phyloP scores from a whole-genome alignment of 768 basidiomycete species.

The Boletus rubescentipes region DNA sequence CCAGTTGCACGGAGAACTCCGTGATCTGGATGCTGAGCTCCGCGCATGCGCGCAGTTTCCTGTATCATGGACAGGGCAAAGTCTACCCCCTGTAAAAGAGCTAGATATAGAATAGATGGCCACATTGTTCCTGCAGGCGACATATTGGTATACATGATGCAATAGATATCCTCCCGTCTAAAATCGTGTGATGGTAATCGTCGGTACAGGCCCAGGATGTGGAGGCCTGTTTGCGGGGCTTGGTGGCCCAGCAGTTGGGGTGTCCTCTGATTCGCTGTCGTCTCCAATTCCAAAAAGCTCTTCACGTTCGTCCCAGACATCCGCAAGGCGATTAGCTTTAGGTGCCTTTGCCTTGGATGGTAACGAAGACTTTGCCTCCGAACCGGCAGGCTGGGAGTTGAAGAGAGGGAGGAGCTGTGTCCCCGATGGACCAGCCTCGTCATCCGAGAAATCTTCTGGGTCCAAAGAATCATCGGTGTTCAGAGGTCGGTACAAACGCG shows the following conservation, averaged over 20 bases:
- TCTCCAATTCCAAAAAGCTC: constrained; percentile 70
- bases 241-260: constrained; percentile 7
- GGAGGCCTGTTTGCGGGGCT: background rate
- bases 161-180: constrained; percentile 23
- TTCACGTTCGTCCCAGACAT: constrained; percentile 80
- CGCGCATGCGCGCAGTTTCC: constrained; percentile 11
- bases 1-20: constrained; percentile 43
- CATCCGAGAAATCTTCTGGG: constrained; percentile 44
- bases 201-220: constrained; percentile 21
- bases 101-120: constrained; percentile 14
- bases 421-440: constrained; percentile 43
- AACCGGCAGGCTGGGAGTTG: constrained; percentile 9
- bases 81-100: background rate
- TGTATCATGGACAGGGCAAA: constrained; percentile 3
- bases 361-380: constrained; percentile 19
- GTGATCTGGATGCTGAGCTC: constrained; percentile 38
- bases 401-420: constrained; percentile 64
- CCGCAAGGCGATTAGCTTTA: constrained; percentile 43
- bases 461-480: constrained; percentile 52
- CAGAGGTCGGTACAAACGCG: constrained; percentile 75
- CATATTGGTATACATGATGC: constrained; percentile 28
- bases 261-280: constrained; percentile 57
- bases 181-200: constrained; percentile 28
- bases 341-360: constrained; percentile 30
- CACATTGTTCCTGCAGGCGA: background rate